Evolutionary conservation across 2,329 filamentous ascomycete species (phyloP).

Genomic region (Phoma herbarum): DNA sequence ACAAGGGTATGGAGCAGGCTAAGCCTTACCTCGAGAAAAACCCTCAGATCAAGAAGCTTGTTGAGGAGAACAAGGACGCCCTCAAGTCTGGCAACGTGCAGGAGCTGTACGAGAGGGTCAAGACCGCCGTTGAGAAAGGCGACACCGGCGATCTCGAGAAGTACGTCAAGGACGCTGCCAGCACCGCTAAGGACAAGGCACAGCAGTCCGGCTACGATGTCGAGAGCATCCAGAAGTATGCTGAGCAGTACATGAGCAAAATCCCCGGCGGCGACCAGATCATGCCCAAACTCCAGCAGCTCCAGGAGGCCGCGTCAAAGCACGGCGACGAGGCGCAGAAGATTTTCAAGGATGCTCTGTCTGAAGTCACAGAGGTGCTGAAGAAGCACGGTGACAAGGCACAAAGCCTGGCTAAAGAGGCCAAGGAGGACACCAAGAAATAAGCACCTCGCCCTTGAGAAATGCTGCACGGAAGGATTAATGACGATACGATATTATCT

Average conservation of each 20-base stretch:
- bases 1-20: slow-evolving; percentile 74
- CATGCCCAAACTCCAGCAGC: slow-evolving; percentile 69
- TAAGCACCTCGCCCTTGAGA: slow-evolving; percentile 18
- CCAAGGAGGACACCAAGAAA: slow-evolving; percentile 49
- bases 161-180: slow-evolving; percentile 67
- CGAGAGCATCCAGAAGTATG: slow-evolving; percentile 38
- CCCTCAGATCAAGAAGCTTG: slow-evolving; percentile 75
- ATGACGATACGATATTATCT: slow-evolving; percentile 13
- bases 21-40: slow-evolving; percentile 79
- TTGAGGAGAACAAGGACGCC: slow-evolving; percentile 74
- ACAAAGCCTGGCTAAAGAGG: slow-evolving; percentile 43
- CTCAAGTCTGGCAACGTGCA: slow-evolving; percentile 73
- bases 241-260: slow-evolving; percentile 71
- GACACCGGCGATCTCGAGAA: slow-evolving; percentile 67
- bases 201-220: slow-evolving; percentile 62
- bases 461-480: neutral
- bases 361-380: slow-evolving; percentile 46
- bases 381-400: slow-evolving; percentile 49
- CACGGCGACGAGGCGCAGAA: slow-evolving; percentile 75
- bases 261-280: slow-evolving; percentile 72
- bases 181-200: slow-evolving; percentile 68
- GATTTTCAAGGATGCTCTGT: slow-evolving; percentile 68
- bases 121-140: slow-evolving; percentile 68
- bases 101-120: slow-evolving; percentile 70
- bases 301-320: slow-evolving; percentile 71